phyloP scores from a whole-genome alignment of 1,284 basidiomycete species.

The Cutaneotrichosporon sp. region DNA sequence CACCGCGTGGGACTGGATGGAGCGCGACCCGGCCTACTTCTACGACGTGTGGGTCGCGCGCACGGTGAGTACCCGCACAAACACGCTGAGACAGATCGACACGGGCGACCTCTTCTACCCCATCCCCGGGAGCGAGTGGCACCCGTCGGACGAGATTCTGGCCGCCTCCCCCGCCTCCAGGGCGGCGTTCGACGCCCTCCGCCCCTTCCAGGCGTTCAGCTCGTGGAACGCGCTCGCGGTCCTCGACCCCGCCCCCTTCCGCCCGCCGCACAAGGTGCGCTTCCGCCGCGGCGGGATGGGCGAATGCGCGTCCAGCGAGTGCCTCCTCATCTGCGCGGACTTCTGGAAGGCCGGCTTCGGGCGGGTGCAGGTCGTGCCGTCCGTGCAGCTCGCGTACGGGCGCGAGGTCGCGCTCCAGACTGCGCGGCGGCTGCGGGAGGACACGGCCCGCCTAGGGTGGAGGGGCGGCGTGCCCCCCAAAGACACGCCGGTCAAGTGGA shows the following conservation, averaged over 20 bases:
- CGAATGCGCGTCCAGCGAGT: constrained; percentile 53
- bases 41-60: constrained; percentile 54
- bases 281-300: constrained; percentile 42
- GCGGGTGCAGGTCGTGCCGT: constrained; percentile 50
- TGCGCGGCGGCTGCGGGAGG: constrained; percentile 28
- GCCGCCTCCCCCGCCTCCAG: constrained; percentile 34
- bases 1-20: constrained; percentile 52
- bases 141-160: constrained; percentile 48
- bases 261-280: constrained; percentile 40
- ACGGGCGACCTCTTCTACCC: constrained; percentile 54
- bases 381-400: constrained; percentile 52
- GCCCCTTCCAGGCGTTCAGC: constrained; percentile 52
- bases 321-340: constrained; percentile 47
- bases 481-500: constrained; percentile 31
- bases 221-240: constrained; percentile 53
- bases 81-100: constrained; percentile 35
- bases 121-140: constrained; percentile 46
- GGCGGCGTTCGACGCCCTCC: constrained; percentile 30
- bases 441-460: constrained; percentile 40
- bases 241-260: constrained; percentile 41
- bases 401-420: constrained; percentile 41
- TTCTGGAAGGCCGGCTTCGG: constrained; percentile 49
- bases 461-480: constrained; percentile 41
- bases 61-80: constrained; percentile 36
- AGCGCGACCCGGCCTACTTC: constrained; percentile 47